Evolutionary conservation across 2,329 filamentous ascomycete genomes (phyloP).

Genomic region (Fusarium mundagurra): DNA sequence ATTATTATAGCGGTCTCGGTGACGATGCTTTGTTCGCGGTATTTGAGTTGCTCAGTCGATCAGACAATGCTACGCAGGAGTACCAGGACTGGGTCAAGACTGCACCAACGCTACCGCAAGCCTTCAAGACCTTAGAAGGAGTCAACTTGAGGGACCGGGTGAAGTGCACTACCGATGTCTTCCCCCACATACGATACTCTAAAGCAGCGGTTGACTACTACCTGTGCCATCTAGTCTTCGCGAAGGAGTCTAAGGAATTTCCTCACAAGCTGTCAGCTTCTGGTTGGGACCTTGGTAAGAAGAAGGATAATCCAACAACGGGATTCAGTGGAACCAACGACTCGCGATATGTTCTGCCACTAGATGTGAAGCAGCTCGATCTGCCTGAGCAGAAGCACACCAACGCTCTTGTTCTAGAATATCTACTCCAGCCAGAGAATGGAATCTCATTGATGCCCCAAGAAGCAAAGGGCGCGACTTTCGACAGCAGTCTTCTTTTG

Average conservation of each 20-base stretch:
- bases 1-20: constrained; percentile 65
- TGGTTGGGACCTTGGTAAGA: constrained; percentile 70
- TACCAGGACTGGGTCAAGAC: constrained; percentile 61
- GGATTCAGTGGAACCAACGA: constrained; percentile 80
- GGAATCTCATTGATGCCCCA: constrained; percentile 8
- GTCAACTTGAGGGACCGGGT: constrained; percentile 68
- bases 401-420: constrained; percentile 71
- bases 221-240: constrained; percentile 66
- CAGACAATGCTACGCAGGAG: constrained; percentile 62
- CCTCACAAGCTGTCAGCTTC: constrained; percentile 70
- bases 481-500: constrained; percentile 55
- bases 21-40: constrained; percentile 59
- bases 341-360: constrained; percentile 65
- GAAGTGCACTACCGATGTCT: constrained; percentile 60
- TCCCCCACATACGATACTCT: constrained; percentile 60
- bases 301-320: constrained; percentile 60
- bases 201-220: constrained; percentile 72
- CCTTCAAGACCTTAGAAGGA: constrained; percentile 55
- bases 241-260: constrained; percentile 71
- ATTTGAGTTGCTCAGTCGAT: constrained; percentile 58
- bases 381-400: constrained; percentile 67
- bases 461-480: background rate
- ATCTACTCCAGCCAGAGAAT: constrained; percentile 66
- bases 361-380: constrained; percentile 65
- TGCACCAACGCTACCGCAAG: constrained; percentile 43